Percentiles rank a stretch among this genome's conserved stretches.
Evolutionary conservation across 2,329 filamentous ascomycete genomes (phyloP).

Genomic region (Nigrospora osmanthi): DNA sequence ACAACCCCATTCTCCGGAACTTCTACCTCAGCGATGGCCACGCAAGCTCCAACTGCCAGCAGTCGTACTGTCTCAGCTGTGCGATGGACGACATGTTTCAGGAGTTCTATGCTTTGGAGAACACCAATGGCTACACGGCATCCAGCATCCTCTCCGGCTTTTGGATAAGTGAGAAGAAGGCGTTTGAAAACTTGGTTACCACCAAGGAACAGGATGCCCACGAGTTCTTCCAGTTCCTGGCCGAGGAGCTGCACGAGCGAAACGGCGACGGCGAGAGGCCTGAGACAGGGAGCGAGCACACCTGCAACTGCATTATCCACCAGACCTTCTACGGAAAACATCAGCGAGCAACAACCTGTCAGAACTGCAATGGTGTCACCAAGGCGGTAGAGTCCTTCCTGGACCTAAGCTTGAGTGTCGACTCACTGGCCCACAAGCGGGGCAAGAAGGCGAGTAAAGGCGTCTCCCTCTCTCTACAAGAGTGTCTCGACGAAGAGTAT

Average conservation of each 20-base stretch:
- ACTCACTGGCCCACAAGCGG: constrained; percentile 61
- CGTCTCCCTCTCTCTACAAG: constrained; percentile 50
- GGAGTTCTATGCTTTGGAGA: constrained; percentile 64
- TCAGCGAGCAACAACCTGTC: constrained; percentile 83
- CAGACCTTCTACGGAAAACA: constrained; percentile 91
- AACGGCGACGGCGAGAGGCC: constrained; percentile 64
- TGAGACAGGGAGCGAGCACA: constrained; percentile 50
- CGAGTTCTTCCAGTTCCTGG: constrained; percentile 92
- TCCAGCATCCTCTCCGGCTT: constrained; percentile 83
- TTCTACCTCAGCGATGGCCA: constrained; percentile 92
- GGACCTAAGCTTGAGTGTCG: constrained; percentile 83
- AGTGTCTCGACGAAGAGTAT: constrained; percentile 80
- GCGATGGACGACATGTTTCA: constrained; percentile 70
- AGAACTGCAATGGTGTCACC: constrained; percentile 75
- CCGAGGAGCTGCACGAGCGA: constrained; percentile 81
- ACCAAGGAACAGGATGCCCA: constrained; percentile 96
- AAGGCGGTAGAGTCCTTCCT: constrained; percentile 83
- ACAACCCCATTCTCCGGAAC: constrained; percentile 85
- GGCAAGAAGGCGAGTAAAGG: constrained; percentile 44
- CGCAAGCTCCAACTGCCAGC: constrained; percentile 63
- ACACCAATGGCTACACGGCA: constrained; percentile 83
- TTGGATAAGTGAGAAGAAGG: constrained; percentile 75
- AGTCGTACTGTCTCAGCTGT: constrained; percentile 57
- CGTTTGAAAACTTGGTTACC: constrained; percentile 69
- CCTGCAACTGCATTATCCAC: constrained; percentile 86